Evolutionary conservation across 805 yeast species (phyloP).

Genomic region (Myxozyma mucilagina): DNA sequence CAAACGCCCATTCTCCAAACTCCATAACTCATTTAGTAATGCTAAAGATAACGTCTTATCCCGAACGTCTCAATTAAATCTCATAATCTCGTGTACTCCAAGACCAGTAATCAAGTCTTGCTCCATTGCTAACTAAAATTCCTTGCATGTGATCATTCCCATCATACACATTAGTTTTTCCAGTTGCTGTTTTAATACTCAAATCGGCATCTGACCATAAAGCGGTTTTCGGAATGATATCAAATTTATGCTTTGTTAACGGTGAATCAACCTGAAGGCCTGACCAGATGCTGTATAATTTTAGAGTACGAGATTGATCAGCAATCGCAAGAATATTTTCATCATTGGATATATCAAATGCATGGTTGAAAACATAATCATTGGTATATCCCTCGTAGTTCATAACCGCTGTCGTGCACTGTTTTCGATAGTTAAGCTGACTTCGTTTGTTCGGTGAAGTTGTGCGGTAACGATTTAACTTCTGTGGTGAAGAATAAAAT

Average conservation of each 20-base stretch:
- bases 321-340: conserved; percentile 18
- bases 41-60: not conserved
- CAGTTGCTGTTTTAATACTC: not conserved
- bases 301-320: conserved; percentile 22
- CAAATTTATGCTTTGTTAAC: conserved; percentile 8
- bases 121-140: conserved; percentile 22
- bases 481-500: not conserved
- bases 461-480: not conserved
- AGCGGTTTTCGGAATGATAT: conserved; percentile 19
- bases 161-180: not conserved
- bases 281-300: conserved; percentile 21
- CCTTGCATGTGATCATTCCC: conserved; percentile 12
- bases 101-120: conserved; percentile 28
- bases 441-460: conserved; percentile 3
- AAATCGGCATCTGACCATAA: conserved; percentile 22
- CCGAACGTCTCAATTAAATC: not conserved
- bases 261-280: conserved; percentile 21
- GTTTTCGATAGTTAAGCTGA: conserved; percentile 1
- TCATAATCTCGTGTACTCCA: not conserved
- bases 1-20: not conserved
- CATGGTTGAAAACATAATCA: conserved; percentile 26
- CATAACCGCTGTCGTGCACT: conserved; percentile 13
- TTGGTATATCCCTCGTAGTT: conserved; percentile 22
- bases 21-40: not conserved
- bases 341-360: conserved; percentile 26